Conservation (phyloP, 163 green algal species). For the Scenedesmus sp. region DNA sequence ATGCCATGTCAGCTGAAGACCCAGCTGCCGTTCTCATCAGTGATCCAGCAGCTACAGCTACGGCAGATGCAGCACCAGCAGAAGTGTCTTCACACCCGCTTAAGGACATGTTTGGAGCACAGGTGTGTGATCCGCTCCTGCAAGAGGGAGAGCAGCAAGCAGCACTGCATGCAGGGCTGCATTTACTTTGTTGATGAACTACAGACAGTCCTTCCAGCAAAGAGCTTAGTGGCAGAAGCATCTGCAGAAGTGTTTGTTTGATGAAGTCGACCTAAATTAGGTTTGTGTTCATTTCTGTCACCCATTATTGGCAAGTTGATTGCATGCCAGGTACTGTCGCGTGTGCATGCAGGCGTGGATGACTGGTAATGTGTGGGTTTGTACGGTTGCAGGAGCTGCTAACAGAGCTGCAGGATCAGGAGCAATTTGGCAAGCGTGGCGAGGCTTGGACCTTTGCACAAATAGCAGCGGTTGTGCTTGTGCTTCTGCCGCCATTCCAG, state of each 20-base stretch:
- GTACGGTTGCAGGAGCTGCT: slow-evolving; percentile 56
- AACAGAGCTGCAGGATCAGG: slow-evolving; percentile 61
- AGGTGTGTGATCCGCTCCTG: background rate
- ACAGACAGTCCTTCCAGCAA: background rate
- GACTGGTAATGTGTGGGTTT: background rate
- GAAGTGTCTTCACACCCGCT: slow-evolving; percentile 32
- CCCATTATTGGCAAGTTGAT: too few species aligned
- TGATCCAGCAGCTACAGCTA: background rate
- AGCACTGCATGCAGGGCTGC: background rate
- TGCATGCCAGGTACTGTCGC: too few species aligned
- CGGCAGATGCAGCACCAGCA: background rate
- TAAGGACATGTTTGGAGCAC: slow-evolving; percentile 42
- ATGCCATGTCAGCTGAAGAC: background rate
- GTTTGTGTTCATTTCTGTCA: too few species aligned
- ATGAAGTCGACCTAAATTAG: too few species aligned
- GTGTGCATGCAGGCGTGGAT: too few species aligned
- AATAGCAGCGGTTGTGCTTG: slow-evolving; percentile 49
- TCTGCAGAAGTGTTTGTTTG: too few species aligned
- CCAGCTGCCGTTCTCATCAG: background rate
- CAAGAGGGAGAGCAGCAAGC: background rate
- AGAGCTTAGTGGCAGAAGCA: too few species aligned
- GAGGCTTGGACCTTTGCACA: slow-evolving; percentile 68
- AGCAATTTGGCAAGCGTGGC: slow-evolving; percentile 64
- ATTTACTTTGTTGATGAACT: background rate
- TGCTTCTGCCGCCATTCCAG: slow-evolving; percentile 64